Conservation (phyloP, 306 rosid genomes). For the Cicer cuneatum region DNA sequence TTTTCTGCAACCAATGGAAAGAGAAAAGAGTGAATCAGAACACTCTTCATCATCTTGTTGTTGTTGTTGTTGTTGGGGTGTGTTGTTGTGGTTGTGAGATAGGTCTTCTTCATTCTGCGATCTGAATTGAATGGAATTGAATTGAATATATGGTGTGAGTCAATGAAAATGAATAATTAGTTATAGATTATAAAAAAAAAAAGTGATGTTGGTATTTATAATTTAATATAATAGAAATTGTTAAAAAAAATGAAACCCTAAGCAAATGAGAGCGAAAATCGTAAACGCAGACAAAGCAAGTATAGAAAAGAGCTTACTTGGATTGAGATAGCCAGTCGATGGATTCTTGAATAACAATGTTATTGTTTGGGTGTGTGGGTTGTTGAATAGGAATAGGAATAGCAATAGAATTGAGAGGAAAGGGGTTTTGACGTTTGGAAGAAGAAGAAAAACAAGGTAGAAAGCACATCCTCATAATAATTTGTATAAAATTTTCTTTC, state of each 20-base stretch:
- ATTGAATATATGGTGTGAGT: not conserved
- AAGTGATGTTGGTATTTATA: no score
- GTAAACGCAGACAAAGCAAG: no score
- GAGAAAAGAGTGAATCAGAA: constrained; percentile 59
- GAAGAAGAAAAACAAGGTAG: constrained; percentile 48
- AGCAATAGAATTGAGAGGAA: not conserved
- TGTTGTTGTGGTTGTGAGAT: constrained; percentile 27
- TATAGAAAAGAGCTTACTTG: constrained; percentile 47
- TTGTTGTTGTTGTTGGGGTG: constrained; percentile 23
- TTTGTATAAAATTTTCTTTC: constrained; percentile 35
- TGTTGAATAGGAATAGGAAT: not conserved
- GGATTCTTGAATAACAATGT: constrained; percentile 33
- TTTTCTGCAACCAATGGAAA: constrained; percentile 51
- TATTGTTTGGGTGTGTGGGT: constrained; percentile 37
- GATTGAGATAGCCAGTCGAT: constrained; percentile 42
- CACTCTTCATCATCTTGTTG: constrained; percentile 36
- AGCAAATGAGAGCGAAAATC: no score
- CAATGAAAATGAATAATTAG: not conserved
- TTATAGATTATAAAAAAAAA: no score
- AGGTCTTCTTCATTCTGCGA: constrained; percentile 49
- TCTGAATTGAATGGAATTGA: constrained; percentile 46
- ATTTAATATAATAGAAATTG: no score
- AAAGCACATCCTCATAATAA: constrained; percentile 62
- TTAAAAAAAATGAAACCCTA: no score
- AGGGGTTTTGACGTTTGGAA: constrained; percentile 49